phyloP scores from a whole-genome alignment of 148 eudicot genomes.

The Fagopyrum homotropicum region DNA sequence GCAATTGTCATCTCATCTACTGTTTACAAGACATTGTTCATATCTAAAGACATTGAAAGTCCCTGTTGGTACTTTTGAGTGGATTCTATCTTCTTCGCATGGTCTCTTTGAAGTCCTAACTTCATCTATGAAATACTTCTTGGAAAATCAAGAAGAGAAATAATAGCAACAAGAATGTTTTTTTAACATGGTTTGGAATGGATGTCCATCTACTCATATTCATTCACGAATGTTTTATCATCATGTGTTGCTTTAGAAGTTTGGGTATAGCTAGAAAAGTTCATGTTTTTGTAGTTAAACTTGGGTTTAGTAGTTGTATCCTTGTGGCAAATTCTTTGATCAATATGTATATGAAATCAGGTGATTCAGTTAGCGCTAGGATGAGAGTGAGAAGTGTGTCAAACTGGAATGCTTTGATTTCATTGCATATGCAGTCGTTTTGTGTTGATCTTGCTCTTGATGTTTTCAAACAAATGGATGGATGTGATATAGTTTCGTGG shows the following conservation, averaged over 20 bases:
- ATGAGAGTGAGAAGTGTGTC: conserved; percentile 45
- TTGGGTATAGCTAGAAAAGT: conserved; percentile 48
- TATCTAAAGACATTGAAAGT: too few species aligned
- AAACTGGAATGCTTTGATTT: conserved; percentile 54
- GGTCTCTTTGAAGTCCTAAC: conserved; percentile 82
- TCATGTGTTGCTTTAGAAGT: conserved; percentile 41
- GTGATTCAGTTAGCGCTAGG: conserved; percentile 40
- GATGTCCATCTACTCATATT: conserved; percentile 39
- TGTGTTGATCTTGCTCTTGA: conserved; percentile 34
- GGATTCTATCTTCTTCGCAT: conserved; percentile 32
- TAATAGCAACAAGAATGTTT: conserved; percentile 36
- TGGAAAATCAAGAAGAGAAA: conserved; percentile 42
- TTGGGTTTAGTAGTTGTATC: conserved; percentile 44
- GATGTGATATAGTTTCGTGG: conserved; percentile 45
- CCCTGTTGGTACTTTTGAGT: background rate
- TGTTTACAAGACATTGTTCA: background rate
- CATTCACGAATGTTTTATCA: conserved; percentile 55
- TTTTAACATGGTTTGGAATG: conserved; percentile 36
- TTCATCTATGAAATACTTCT: conserved; percentile 50
- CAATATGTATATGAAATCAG: conserved; percentile 75
- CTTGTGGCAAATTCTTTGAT: conserved; percentile 61
- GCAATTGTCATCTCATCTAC: background rate
- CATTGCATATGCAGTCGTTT: conserved; percentile 53
- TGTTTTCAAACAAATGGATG: conserved; percentile 55
- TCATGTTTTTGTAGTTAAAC: conserved; percentile 50